Percentiles rank a stretch among this genome's conserved stretches.
phyloP scores from a whole-genome alignment of 2,329 filamentous ascomycete species.

The Rhinocladiella mackenziei region DNA sequence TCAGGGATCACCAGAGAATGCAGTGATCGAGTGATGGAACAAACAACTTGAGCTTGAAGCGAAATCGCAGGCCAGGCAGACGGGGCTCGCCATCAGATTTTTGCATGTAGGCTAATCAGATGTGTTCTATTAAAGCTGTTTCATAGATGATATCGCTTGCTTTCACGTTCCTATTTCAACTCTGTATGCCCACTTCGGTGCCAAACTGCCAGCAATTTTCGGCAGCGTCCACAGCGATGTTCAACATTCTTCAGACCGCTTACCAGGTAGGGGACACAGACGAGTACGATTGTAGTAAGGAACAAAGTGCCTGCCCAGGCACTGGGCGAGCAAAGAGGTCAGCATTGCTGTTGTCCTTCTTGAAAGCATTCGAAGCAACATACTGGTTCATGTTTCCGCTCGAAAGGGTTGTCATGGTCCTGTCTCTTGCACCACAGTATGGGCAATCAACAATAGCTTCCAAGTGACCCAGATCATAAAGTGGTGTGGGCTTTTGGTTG shows the following conservation, averaged over 20 bases:
- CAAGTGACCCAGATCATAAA: not conserved
- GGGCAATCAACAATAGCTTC: not conserved
- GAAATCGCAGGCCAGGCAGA: no score
- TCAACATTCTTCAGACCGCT: conserved; percentile 3
- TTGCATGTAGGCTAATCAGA: no score
- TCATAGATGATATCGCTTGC: no score
- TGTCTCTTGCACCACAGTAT: not conserved
- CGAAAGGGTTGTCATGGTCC: not conserved
- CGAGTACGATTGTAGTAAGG: not conserved
- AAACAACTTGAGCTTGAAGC: no score
- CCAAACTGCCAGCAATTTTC: not conserved
- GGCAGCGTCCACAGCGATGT: not conserved
- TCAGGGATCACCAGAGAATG: no score
- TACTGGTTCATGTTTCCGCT: not conserved
- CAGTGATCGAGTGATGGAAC: no score
- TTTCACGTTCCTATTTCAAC: not conserved
- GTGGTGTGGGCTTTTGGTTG: not conserved
- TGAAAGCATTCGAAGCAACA: not conserved
- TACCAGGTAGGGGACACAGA: not conserved
- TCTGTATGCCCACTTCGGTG: not conserved
- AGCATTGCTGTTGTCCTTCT: not conserved
- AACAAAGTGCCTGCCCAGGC: not conserved
- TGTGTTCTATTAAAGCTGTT: no score
- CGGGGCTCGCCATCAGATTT: no score
- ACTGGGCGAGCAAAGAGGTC: not conserved